Base-by-base conservation (phyloP, 306 rosid genomes). In the Astragalus glycyphyllos region DNA sequence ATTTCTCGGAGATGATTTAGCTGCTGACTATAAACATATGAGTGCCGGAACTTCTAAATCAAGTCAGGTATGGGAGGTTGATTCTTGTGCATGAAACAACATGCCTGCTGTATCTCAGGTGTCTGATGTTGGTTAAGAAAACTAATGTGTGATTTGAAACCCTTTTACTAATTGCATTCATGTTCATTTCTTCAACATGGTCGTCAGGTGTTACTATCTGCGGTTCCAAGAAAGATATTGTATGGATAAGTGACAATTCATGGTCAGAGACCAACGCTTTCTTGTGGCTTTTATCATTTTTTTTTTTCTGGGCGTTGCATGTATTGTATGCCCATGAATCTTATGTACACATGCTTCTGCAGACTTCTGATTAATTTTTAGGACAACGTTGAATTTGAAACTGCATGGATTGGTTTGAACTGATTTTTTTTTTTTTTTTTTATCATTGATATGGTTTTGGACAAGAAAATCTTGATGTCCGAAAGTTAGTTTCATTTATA, bases 21-120 rank as follows among this genome's bases (percentile, higher is more conserved):
- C 79, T 16, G 35, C 79, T 1, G 87, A 82, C 82, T 81, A 69
- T 77, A 79, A 84, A 78, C 75, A 80, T 72, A 26, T 64, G 66
- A 65, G 67, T 40, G 15, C 72, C 41, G 94, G 80, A 61, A 80
- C 77, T 75, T 77, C 89, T 15, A 55, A 79, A 16, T 61, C 81
- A 17, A 76, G 75, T 80, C 84, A 79, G 50, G 87, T 68, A 20
- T 80, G 85, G 83, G 90, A 85, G 12, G 51, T 85, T 49, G 81
- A 77, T 80, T 81, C 85, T 26, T 84, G 84, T 65, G 49, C 72
- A n/a, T 77, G 94, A 90, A 80, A 85, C 76, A 82, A 78, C 82
- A 79, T 84, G 89, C 94, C 86, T 46, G 80, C 85, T 16, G 82
- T 85, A 58, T 84, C 77, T 81, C 86, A 84, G 44, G 80, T 83